These are phyloP conservation scores for Stephanodiscus triporus DNA, from an alignment of 108 stramenopile genomes.

Conservation along the genomic window DNA sequence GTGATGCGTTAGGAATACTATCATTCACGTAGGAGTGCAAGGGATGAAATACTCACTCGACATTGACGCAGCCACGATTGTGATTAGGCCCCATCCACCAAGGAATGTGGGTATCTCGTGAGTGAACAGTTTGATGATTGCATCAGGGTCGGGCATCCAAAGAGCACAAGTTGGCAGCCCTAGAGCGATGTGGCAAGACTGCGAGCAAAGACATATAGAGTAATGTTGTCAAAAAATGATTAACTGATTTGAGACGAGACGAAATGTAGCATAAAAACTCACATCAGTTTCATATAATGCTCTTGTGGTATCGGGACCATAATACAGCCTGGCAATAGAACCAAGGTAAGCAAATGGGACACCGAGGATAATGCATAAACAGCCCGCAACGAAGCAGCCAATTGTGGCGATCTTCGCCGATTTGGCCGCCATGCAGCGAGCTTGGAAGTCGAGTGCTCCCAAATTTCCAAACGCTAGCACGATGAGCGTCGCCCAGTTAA, in stretches of 20 bases:
- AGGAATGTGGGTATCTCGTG: slow-evolving; percentile 66
- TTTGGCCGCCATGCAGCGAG: slow-evolving; percentile 84
- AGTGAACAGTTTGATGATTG: slow-evolving; percentile 71
- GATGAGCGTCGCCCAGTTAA: slow-evolving; percentile 86
- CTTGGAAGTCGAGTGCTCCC: slow-evolving; percentile 83
- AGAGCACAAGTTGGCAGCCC: slow-evolving; percentile 76
- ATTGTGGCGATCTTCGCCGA: slow-evolving; percentile 57
- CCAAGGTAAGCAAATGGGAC: slow-evolving; percentile 82
- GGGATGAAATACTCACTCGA: slow-evolving; percentile 46
- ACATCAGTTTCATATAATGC: slow-evolving; percentile 68
- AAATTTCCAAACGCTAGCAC: slow-evolving; percentile 83
- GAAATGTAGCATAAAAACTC: slow-evolving; percentile 1
- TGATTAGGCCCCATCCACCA: slow-evolving; percentile 79
- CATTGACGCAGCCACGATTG: slow-evolving; percentile 83
- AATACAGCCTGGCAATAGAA: slow-evolving; percentile 55
- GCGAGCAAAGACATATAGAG: background rate
- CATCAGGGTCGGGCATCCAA: slow-evolving; percentile 67
- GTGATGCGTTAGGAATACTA: background rate
- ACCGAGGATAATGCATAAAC: slow-evolving; percentile 69
- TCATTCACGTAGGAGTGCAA: too few relatives aligned
- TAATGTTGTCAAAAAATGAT: slow-evolving; percentile 12
- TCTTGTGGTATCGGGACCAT: slow-evolving; percentile 68
- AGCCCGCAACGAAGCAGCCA: slow-evolving; percentile 68
- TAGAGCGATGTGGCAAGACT: slow-evolving; percentile 30
- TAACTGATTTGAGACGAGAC: background rate